A percentile compares a stretch with the other conserved stretches of the same genome.
phyloP scores from a whole-genome alignment of 345 rosid genomes.

The Hypericum perforatum region DNA sequence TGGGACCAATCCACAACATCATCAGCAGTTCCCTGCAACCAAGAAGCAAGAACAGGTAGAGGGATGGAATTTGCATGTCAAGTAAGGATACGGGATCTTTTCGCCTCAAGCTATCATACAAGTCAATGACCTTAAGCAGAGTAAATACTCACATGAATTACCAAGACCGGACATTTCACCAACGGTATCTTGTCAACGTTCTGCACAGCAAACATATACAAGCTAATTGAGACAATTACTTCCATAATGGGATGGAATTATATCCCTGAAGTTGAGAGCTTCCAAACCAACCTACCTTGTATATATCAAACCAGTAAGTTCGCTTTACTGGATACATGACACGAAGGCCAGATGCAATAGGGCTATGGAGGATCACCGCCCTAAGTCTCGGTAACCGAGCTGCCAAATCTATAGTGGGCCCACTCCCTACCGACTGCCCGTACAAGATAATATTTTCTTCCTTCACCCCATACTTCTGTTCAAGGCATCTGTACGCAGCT shows the following conservation, averaged over 20 bases:
- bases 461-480: conserved; percentile 61
- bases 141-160: conserved; percentile 55
- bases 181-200: conserved; percentile 74
- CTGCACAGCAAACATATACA: conserved; percentile 31
- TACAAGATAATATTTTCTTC: conserved; percentile 81
- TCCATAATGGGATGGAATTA: neutral
- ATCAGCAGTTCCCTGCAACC: conserved; percentile 76
- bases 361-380: conserved; percentile 95
- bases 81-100: neutral
- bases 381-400: conserved; percentile 52
- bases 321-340: conserved; percentile 88
- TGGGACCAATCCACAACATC: conserved; percentile 89
- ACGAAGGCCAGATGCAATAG: conserved; percentile 79
- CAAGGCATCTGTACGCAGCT: conserved; percentile 76
- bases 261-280: neutral
- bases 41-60: neutral
- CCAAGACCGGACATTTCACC: conserved; percentile 68
- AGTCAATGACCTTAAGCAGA: neutral
- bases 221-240: neutral
- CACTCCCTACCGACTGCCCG: conserved; percentile 94
- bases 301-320: conserved; percentile 94
- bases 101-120: too few species aligned
- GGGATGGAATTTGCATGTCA: neutral
- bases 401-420: conserved; percentile 86
- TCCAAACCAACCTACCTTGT: conserved; percentile 38